phyloP scores from a whole-genome alignment of 495 filamentous ascomycete genomes.

The Penicillium lividum region DNA sequence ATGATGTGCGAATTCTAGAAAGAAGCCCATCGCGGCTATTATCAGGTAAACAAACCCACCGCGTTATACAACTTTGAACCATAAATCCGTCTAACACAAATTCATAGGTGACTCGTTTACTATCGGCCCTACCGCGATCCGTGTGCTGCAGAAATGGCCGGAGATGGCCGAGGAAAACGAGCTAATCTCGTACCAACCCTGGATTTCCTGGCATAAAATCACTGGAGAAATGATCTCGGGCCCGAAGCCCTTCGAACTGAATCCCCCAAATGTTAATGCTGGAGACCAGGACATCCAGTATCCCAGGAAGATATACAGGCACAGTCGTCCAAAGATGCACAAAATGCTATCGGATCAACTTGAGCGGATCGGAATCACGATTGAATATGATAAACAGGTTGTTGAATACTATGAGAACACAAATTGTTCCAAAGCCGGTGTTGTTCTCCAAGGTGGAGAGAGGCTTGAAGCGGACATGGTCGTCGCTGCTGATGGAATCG shows the following conservation, averaged over 20 bases:
- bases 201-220: slow-evolving; percentile 56
- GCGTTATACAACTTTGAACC: background rate
- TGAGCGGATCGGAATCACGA: slow-evolving; percentile 45
- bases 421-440: slow-evolving; percentile 38
- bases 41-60: slow-evolving; percentile 4
- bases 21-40: slow-evolving; percentile 5
- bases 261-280: background rate
- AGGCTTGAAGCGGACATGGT: slow-evolving; percentile 54
- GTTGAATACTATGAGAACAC: slow-evolving; percentile 52
- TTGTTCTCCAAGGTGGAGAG: slow-evolving; percentile 45
- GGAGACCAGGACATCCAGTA: slow-evolving; percentile 27
- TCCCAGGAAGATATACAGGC: slow-evolving; percentile 42
- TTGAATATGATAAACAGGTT: slow-evolving; percentile 52
- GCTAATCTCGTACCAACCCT: slow-evolving; percentile 45
- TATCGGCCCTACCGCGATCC: slow-evolving; percentile 46
- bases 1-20: slow-evolving; percentile 23
- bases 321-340: slow-evolving; percentile 54
- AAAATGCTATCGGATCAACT: slow-evolving; percentile 56
- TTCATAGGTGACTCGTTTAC: slow-evolving; percentile 55
- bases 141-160: slow-evolving; percentile 58
- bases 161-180: slow-evolving; percentile 51
- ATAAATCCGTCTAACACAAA: background rate
- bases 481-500: slow-evolving; percentile 58
- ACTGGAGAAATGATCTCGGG: slow-evolving; percentile 50
- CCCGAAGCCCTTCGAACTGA: slow-evolving; percentile 34